phyloP scores from a whole-genome alignment of 306 rosid species.

The Comarum palustre region DNA sequence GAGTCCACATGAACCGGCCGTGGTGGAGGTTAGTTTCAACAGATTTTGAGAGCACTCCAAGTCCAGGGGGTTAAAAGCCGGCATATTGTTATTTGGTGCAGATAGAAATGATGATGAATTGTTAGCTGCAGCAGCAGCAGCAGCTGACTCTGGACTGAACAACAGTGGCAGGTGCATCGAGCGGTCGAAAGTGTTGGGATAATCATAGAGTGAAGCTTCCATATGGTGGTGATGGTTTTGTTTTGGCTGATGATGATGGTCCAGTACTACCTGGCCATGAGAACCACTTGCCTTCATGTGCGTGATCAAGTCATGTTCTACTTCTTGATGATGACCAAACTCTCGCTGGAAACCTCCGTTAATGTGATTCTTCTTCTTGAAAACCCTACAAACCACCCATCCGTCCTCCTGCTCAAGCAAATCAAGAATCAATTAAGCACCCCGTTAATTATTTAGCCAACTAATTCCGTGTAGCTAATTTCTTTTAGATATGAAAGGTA shows the following conservation, averaged over 20 bases:
- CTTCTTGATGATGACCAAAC: conserved; percentile 39
- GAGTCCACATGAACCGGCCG: conserved; percentile 1
- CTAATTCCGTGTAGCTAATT: background rate
- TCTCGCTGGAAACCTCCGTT: conserved; percentile 55
- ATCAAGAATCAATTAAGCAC: background rate
- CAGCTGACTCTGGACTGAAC: conserved; percentile 69
- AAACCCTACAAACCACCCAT: conserved; percentile 95
- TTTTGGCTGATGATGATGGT: conserved; percentile 32
- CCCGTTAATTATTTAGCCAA: background rate
- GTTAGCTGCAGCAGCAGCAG: background rate
- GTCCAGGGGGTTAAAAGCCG: conserved; percentile 45
- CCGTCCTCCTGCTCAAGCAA: conserved; percentile 72
- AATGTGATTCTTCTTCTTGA: conserved; percentile 72
- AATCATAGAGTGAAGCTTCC: conserved; percentile 44
- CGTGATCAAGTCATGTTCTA: conserved; percentile 6
- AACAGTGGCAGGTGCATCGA: conserved; percentile 85
- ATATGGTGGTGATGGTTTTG: conserved; percentile 44
- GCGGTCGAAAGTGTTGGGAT: conserved; percentile 43
- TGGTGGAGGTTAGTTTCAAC: conserved; percentile 50
- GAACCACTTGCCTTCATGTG: conserved; percentile 49
- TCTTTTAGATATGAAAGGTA: background rate
- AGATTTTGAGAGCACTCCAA: conserved; percentile 64
- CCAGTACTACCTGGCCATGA: conserved; percentile 23
- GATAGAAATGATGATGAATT: conserved; percentile 31
- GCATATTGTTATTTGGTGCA: background rate